Conservation (phyloP, 2,329 filamentous ascomycete species). For the Phaeosphaeriaceae sp. region DNA sequence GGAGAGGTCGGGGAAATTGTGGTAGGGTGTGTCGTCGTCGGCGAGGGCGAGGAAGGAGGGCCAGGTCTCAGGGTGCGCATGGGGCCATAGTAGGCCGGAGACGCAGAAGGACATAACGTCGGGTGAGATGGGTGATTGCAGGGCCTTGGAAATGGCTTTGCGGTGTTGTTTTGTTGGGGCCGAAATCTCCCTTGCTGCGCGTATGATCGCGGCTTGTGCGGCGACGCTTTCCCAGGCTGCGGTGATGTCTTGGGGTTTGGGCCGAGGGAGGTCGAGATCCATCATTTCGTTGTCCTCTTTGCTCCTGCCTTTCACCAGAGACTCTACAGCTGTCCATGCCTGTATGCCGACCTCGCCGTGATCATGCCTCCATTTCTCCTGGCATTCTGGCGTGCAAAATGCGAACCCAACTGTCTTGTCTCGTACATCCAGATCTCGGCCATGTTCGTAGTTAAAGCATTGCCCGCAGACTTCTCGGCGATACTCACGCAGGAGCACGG, state of each 20-base stretch:
- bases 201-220: constrained; percentile 36
- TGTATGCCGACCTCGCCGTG: constrained; percentile 36
- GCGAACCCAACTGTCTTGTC: constrained; percentile 50
- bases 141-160: constrained; percentile 39
- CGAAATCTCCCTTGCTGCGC: constrained; percentile 19
- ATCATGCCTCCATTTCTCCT: constrained; percentile 42
- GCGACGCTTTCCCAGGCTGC: constrained; percentile 34
- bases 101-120: constrained; percentile 54
- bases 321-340: constrained; percentile 45
- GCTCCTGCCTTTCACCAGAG: constrained; percentile 35
- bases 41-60: constrained; percentile 47
- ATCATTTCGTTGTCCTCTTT: constrained; percentile 46
- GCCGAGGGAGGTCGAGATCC: constrained; percentile 35
- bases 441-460: constrained; percentile 56
- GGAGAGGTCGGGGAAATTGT: constrained; percentile 47
- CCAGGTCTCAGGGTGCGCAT: constrained; percentile 41
- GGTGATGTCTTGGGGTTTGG: constrained; percentile 34
- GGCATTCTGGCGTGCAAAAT: constrained; percentile 52
- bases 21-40: constrained; percentile 52
- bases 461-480: constrained; percentile 57
- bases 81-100: constrained; percentile 46
- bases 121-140: constrained; percentile 36
- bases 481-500: constrained; percentile 55
- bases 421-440: constrained; percentile 49
- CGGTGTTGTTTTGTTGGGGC: constrained; percentile 42